Conservation (phyloP, 2,329 filamentous ascomycete species). For the Ascochyta fabae region DNA sequence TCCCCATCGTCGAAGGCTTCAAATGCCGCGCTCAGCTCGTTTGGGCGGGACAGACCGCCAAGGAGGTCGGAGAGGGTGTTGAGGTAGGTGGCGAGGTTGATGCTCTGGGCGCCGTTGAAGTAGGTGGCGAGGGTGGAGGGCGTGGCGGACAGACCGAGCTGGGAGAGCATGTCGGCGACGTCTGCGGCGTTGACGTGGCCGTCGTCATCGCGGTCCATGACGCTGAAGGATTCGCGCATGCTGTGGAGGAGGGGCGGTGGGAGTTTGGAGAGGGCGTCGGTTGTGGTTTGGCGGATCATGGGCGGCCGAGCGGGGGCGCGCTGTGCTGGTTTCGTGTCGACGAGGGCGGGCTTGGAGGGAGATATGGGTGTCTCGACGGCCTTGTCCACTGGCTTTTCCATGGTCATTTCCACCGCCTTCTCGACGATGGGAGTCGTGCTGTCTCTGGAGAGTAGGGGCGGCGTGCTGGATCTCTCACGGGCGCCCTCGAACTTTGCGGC, state of each 20-base stretch:
- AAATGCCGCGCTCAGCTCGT: conserved; percentile 87
- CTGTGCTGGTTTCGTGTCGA: background rate
- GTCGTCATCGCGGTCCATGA: conserved; percentile 87
- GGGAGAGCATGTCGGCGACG: conserved; percentile 84
- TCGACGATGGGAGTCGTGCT: conserved; percentile 34
- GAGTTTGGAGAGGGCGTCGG: conserved; percentile 67
- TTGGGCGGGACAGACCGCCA: conserved; percentile 74
- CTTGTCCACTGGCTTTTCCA: background rate
- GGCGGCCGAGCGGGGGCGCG: conserved; percentile 33
- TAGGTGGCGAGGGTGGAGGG: conserved; percentile 76
- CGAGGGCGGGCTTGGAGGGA: background rate
- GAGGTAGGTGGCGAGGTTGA: conserved; percentile 85
- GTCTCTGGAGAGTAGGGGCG: conserved; percentile 2
- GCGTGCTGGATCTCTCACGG: conserved; percentile 33
- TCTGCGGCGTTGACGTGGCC: conserved; percentile 82
- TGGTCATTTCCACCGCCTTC: conserved; percentile 29
- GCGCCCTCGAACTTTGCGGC: conserved; percentile 48
- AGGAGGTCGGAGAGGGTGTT: conserved; percentile 80
- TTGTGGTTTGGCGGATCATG: conserved; percentile 34
- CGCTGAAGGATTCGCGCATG: conserved; percentile 90
- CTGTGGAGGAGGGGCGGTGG: conserved; percentile 84
- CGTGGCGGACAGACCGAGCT: conserved; percentile 79
- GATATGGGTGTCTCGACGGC: background rate
- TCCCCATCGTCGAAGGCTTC: conserved; percentile 96
- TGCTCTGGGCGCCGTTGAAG: conserved; percentile 75